Percentiles rank a stretch among this genome's conserved stretches.
phyloP scores from a whole-genome alignment of 2,329 filamentous ascomycete genomes.

The Stagonosporopsis rhizophila region DNA sequence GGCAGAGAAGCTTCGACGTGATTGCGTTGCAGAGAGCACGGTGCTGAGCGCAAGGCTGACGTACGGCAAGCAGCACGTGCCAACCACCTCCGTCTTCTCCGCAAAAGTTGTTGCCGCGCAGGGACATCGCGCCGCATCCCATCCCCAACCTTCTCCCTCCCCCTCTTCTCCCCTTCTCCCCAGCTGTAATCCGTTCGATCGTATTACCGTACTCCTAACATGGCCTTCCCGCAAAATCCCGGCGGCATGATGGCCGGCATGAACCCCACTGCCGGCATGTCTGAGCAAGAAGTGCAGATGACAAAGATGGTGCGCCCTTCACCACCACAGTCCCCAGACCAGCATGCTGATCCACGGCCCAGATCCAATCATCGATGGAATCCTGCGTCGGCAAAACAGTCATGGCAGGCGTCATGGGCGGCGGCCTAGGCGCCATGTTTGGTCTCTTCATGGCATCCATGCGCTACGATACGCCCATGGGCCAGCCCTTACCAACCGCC shows the following conservation, averaged over 20 bases:
- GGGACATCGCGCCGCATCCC: slow-evolving; percentile 4
- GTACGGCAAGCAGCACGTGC: slow-evolving; percentile 6
- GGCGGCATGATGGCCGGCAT: slow-evolving; percentile 34
- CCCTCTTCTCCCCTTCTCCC: neutral
- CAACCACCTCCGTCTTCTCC: slow-evolving; percentile 43
- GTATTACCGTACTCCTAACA: slow-evolving; percentile 13
- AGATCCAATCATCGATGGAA: slow-evolving; percentile 89
- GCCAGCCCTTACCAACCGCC: slow-evolving; percentile 28
- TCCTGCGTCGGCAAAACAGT: slow-evolving; percentile 88
- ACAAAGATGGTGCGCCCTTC: slow-evolving; percentile 53
- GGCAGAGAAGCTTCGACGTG: neutral
- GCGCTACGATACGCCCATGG: slow-evolving; percentile 95
- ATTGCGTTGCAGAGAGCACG: neutral
- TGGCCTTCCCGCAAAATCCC: slow-evolving; percentile 43
- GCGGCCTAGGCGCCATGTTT: slow-evolving; percentile 91
- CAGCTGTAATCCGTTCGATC: neutral
- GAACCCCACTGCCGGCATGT: slow-evolving; percentile 49
- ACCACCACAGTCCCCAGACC: neutral
- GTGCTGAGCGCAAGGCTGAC: neutral
- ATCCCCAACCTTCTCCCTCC: neutral
- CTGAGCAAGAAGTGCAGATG: slow-evolving; percentile 57
- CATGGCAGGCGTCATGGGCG: slow-evolving; percentile 91
- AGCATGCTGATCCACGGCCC: slow-evolving; percentile 9
- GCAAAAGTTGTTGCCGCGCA: slow-evolving; percentile 39
- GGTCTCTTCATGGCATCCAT: slow-evolving; percentile 99